Evolutionary conservation across 805 yeast species (phyloP).

Genomic region (Metschnikowia kunwiensis): DNA sequence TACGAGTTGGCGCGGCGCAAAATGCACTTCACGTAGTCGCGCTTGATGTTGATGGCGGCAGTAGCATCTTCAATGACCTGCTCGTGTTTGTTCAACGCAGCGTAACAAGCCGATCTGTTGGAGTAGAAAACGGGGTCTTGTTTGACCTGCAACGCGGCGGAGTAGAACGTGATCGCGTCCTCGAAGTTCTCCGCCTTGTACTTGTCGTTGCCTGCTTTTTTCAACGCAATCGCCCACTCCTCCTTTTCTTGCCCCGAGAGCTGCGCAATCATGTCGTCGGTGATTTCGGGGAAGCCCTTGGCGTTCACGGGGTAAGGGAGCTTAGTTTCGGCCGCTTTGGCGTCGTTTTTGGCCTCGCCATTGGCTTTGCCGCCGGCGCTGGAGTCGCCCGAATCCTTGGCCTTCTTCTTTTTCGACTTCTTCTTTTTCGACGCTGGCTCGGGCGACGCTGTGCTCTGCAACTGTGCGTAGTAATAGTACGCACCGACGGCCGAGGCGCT

Average conservation of each 20-base stretch:
- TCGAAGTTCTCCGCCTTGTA: slow-evolving; percentile 69
- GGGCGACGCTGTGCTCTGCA: slow-evolving; percentile 17
- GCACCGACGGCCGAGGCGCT: slow-evolving; percentile 65
- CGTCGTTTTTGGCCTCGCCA: slow-evolving; percentile 2
- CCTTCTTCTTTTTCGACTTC: slow-evolving; percentile 46
- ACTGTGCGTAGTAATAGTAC: slow-evolving; percentile 45
- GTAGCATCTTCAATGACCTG: slow-evolving; percentile 88
- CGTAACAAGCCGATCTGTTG: slow-evolving; percentile 94
- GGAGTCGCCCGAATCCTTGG: slow-evolving; percentile 21
- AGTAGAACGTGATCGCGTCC: slow-evolving; percentile 76
- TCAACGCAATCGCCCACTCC: slow-evolving; percentile 68
- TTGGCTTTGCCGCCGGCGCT: slow-evolving; percentile 9
- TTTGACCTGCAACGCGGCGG: slow-evolving; percentile 71
- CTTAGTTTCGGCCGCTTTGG: slow-evolving; percentile 17
- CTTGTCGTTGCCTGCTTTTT: slow-evolving; percentile 82
- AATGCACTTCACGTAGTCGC: slow-evolving; percentile 87
- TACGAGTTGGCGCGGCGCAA: slow-evolving; percentile 91
- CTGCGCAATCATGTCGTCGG: slow-evolving; percentile 42
- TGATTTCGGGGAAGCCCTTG: slow-evolving; percentile 56
- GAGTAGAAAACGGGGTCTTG: slow-evolving; percentile 88
- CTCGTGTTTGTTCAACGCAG: slow-evolving; percentile 73
- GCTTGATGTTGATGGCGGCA: slow-evolving; percentile 78
- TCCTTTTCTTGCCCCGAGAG: slow-evolving; percentile 54
- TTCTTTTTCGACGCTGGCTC: slow-evolving; percentile 24
- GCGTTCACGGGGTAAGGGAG: slow-evolving; percentile 51